phyloP scores from a whole-genome alignment of 306 rosid genomes.

The Aeschynomene evenia region DNA sequence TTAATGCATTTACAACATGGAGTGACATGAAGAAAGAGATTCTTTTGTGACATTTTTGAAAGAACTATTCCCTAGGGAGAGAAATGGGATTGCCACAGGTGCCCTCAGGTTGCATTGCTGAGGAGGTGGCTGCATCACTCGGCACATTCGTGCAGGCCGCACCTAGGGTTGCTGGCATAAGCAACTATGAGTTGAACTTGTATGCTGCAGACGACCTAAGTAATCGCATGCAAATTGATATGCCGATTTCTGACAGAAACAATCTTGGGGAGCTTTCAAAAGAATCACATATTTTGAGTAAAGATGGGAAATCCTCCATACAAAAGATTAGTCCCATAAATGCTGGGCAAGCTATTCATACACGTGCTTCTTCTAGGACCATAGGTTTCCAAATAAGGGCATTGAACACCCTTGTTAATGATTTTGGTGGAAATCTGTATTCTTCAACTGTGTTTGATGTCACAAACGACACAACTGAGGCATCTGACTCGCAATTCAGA shows the following conservation, averaged over 20 bases:
- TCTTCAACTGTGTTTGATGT: constrained; percentile 34
- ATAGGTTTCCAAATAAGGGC: constrained; percentile 60
- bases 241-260: constrained; percentile 40
- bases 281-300: constrained; percentile 38
- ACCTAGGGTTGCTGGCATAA: constrained; percentile 38
- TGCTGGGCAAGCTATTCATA: constrained; percentile 39
- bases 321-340: constrained; percentile 44
- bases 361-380: constrained; percentile 53
- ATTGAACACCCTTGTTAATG: constrained; percentile 36
- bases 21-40: constrained; percentile 12
- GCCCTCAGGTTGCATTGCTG: constrained; percentile 51
- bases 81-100: constrained; percentile 73
- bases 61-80: constrained; percentile 8
- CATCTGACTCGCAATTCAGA: constrained; percentile 36
- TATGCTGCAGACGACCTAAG: constrained; percentile 48
- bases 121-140: constrained; percentile 59
- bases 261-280: constrained; percentile 37
- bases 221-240: constrained; percentile 41
- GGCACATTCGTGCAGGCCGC: constrained; percentile 53
- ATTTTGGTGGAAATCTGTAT: constrained; percentile 37
- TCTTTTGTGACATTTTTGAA: constrained; percentile 25
- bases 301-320: constrained; percentile 42
- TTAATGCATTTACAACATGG: constrained; percentile 8
- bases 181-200: constrained; percentile 55
- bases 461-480: constrained; percentile 36